Evolutionary conservation across 1,139 yeast genomes (phyloP).

Genomic region (Lodderomyces margitis): DNA sequence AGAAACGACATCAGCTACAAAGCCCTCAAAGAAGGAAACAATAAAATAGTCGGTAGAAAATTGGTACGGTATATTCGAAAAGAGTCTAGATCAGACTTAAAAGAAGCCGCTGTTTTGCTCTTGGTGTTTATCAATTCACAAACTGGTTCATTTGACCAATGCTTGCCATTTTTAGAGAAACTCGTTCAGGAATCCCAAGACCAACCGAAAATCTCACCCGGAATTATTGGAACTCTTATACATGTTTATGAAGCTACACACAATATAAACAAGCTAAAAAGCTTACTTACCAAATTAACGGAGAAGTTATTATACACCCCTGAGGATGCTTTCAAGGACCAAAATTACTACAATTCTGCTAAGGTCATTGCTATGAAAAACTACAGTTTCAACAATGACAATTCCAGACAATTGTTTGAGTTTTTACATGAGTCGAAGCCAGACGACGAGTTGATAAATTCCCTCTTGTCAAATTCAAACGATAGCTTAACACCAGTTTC

Average conservation of each 20-base stretch:
- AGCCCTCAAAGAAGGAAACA: slow-evolving; percentile 23
- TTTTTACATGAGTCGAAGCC: slow-evolving; percentile 26
- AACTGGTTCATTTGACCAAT: slow-evolving; percentile 42
- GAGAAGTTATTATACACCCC: slow-evolving; percentile 21
- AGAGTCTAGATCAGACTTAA: slow-evolving; percentile 6
- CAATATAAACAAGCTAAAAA: slow-evolving; percentile 22
- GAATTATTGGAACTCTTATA: slow-evolving; percentile 44
- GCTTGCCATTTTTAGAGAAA: slow-evolving; percentile 42
- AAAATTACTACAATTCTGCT: slow-evolving; percentile 35
- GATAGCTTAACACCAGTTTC: slow-evolving; percentile 33
- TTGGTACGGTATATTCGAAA: slow-evolving; percentile 25
- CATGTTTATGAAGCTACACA: slow-evolving; percentile 44
- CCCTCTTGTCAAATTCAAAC: slow-evolving; percentile 23
- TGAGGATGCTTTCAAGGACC: slow-evolving; percentile 21
- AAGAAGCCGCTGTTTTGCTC: slow-evolving; percentile 34
- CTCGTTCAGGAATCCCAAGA: slow-evolving; percentile 18
- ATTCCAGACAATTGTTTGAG: slow-evolving; percentile 32
- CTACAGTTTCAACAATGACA: slow-evolving; percentile 24
- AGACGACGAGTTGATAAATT: slow-evolving; percentile 33
- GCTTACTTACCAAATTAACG: slow-evolving; percentile 24
- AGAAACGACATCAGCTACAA: slow-evolving; percentile 28
- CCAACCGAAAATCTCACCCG: slow-evolving; percentile 30
- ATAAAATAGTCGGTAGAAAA: slow-evolving; percentile 22
- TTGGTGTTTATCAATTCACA: slow-evolving; percentile 46
- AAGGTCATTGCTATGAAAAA: slow-evolving; percentile 50